Percentiles rank a stretch among this genome's conserved stretches.
Evolutionary conservation across 345 rosid species (phyloP).

Genomic region (Ailanthus altissimus): DNA sequence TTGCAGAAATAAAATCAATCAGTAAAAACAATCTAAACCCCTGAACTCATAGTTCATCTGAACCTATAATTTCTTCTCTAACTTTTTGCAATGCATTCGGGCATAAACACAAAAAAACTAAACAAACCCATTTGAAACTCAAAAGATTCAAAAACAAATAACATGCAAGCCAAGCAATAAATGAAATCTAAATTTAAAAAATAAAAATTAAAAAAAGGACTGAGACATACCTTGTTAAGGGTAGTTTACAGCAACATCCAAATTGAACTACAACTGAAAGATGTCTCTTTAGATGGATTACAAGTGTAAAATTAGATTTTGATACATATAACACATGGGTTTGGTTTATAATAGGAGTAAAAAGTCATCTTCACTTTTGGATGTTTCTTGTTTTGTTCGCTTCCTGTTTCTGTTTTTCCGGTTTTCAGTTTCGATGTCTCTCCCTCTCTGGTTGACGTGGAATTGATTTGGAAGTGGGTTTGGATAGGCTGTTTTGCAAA

Average conservation of each 20-base stretch:
- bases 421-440: not conserved
- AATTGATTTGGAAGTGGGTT: conserved; percentile 11
- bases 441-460: conserved; percentile 24
- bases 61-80: not conserved
- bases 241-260: not conserved
- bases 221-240: conserved; percentile 21
- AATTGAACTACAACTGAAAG: not conserved
- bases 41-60: not conserved
- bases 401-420: not conserved
- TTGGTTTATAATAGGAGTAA: not conserved
- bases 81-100: conserved; percentile 19
- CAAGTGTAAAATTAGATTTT: not conserved
- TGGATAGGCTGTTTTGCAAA: conserved; percentile 6
- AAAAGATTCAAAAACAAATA: conserved; percentile 1
- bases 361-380: not conserved
- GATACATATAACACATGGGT: not conserved
- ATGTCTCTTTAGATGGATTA: not conserved
- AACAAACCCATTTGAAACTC: not conserved
- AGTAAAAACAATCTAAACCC: not conserved
- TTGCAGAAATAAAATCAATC: not conserved
- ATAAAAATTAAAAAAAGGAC: not conserved
- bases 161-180: not conserved
- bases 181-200: not conserved
- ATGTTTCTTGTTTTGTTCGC: not conserved
- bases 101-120: not conserved